A percentile compares a stretch with the other conserved stretches of the same genome.
phyloP scores from a whole-genome alignment of 371 early-diverging fungal species.

The Mucor racemosus region DNA sequence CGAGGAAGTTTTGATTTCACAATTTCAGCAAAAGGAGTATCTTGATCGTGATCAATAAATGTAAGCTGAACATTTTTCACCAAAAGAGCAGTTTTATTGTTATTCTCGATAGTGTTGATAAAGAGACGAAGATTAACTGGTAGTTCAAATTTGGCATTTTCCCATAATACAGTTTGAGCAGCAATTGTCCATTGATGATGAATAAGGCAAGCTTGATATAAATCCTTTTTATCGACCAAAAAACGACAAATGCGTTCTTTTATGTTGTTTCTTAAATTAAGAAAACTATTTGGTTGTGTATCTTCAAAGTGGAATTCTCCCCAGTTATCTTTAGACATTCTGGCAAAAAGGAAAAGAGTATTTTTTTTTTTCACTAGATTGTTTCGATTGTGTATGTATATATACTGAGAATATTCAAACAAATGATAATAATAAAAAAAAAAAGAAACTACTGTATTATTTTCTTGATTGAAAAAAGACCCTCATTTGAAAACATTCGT shows the following conservation, averaged over 20 bases:
- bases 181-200: conserved; percentile 37
- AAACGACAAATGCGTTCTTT: conserved; percentile 45
- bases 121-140: conserved; percentile 33
- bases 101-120: conserved; percentile 1
- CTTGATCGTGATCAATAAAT: conserved; percentile 20
- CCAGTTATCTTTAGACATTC: conserved; percentile 12
- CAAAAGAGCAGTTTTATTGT: conserved; percentile 29
- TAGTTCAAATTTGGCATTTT: conserved; percentile 29
- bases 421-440: no score
- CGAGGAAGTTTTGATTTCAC: conserved; percentile 23
- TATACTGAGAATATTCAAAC: no score
- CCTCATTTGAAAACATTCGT: background rate
- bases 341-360: background rate
- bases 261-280: conserved; percentile 23
- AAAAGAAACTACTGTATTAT: no score
- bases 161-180: conserved; percentile 43
- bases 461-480: background rate
- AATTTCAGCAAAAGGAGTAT: conserved; percentile 28
- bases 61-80: conserved; percentile 35
- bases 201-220: conserved; percentile 35
- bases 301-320: conserved; percentile 26
- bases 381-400: no score
- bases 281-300: background rate
- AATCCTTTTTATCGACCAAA: conserved; percentile 31
- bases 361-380: no score